phyloP scores from a whole-genome alignment of 1,284 basidiomycete species.

The Sanghuangporus baumii region DNA sequence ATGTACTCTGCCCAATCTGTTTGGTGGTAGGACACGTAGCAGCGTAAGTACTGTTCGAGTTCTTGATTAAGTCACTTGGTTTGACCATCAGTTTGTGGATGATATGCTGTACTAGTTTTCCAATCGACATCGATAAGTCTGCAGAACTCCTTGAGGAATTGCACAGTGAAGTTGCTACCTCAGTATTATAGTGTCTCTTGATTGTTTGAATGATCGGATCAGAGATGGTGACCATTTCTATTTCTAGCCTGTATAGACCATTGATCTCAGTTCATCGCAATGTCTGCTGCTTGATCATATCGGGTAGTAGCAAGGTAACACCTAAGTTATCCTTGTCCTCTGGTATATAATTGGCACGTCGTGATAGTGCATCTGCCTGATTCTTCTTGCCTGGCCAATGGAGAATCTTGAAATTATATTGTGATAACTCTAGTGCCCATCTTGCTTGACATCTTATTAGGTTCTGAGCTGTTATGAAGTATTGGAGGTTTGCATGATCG shows the following conservation, averaged over 20 bases:
- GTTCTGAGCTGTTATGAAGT: too few species aligned
- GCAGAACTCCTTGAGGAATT: slow-evolving; percentile 21
- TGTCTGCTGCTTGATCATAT: not conserved
- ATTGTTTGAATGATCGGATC: slow-evolving; percentile 24
- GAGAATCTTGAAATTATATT: slow-evolving; percentile 24
- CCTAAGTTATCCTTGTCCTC: not conserved
- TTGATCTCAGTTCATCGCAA: not conserved
- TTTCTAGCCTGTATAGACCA: not conserved
- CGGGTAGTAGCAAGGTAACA: not conserved
- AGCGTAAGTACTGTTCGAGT: slow-evolving; percentile 21
- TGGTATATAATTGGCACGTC: slow-evolving; percentile 18
- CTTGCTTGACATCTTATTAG: slow-evolving; percentile 24
- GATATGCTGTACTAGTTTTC: slow-evolving; percentile 4
- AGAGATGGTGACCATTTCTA: not conserved
- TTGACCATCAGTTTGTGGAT: slow-evolving; percentile 27
- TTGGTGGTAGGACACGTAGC: slow-evolving; percentile 24
- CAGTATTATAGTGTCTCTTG: not conserved
- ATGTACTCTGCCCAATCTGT: slow-evolving; percentile 26
- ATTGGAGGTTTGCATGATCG: too few species aligned
- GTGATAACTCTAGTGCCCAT: slow-evolving; percentile 25
- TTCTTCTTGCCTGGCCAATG: slow-evolving; percentile 25
- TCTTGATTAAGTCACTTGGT: slow-evolving; percentile 26
- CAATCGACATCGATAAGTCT: not conserved
- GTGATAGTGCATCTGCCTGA: slow-evolving; percentile 28
- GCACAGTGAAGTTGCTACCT: slow-evolving; percentile 32